These are phyloP conservation scores for Cucumis melo DNA, from an alignment of 306 rosid genomes.

Conservation along the genomic window DNA sequence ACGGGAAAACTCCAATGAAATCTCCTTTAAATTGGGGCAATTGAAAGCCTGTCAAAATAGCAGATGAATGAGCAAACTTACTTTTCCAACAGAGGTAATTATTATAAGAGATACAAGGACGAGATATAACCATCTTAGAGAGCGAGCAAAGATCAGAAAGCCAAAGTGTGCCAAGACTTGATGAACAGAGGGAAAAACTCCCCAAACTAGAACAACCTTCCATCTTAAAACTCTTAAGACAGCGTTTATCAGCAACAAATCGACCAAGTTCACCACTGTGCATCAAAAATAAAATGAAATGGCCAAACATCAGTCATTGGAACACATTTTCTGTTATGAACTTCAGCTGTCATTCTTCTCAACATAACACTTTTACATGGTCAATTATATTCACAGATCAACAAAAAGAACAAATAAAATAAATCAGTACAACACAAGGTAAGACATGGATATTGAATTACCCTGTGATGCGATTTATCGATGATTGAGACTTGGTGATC, in stretches of 20 bases:
- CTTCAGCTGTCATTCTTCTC: not conserved
- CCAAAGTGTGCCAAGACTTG: constrained; percentile 83
- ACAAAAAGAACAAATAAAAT: not conserved
- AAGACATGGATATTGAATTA: constrained; percentile 10
- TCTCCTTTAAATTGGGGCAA: constrained; percentile 80
- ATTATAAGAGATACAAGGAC: not conserved
- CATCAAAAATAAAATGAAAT: constrained; percentile 2
- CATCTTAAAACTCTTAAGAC: constrained; percentile 71
- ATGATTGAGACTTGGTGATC: constrained; percentile 30
- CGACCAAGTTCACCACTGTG: constrained; percentile 79
- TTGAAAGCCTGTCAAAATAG: constrained; percentile 42
- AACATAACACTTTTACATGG: not conserved
- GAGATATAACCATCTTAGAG: constrained; percentile 65
- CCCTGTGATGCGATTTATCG: constrained; percentile 84
- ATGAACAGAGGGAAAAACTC: constrained; percentile 57
- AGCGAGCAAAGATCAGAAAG: constrained; percentile 68
- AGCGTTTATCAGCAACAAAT: constrained; percentile 70
- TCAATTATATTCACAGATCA: not conserved
- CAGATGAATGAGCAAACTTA: constrained; percentile 6
- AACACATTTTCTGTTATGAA: not conserved
- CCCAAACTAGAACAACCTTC: constrained; percentile 83
- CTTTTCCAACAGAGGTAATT: not conserved
- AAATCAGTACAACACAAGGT: not conserved
- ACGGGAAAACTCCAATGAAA: constrained; percentile 67
- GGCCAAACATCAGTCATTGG: constrained; percentile 11